Evolutionary conservation across 345 rosid species (phyloP).

Genomic region (Gossypium ekmanianum): DNA sequence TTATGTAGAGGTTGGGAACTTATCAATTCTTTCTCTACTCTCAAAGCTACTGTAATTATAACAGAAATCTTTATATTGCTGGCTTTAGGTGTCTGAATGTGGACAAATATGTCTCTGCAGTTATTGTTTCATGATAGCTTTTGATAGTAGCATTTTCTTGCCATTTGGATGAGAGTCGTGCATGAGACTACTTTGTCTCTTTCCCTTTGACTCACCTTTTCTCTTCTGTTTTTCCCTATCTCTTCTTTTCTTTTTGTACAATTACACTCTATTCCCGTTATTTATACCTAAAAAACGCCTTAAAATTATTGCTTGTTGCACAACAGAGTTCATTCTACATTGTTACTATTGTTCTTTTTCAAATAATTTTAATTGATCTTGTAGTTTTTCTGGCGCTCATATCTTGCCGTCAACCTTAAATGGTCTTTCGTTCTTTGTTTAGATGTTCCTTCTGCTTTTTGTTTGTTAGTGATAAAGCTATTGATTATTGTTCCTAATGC

Average conservation of each 20-base stretch:
- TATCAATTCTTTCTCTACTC: not conserved
- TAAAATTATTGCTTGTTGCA: conserved; percentile 5
- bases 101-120: not conserved
- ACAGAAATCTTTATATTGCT: conserved; percentile 1
- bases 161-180: not conserved
- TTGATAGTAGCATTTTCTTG: not conserved
- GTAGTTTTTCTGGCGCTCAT: not conserved
- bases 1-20: conserved; percentile 60
- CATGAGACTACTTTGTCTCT: not conserved
- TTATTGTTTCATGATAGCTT: not conserved
- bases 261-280: not conserved
- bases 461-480: not conserved
- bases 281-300: not conserved
- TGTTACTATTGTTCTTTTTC: not conserved
- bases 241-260: not conserved
- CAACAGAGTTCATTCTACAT: not conserved
- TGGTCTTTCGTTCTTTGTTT: not conserved
- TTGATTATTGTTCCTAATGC: not conserved
- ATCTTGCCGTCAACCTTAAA: not conserved
- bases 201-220: not conserved
- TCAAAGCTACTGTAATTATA: not conserved
- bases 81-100: not conserved
- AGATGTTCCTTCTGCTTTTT: not conserved
- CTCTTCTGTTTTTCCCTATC: not conserved
- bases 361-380: not conserved